These are phyloP conservation scores for Talaromyces amestolkiae DNA, from an alignment of 2,329 filamentous ascomycete species.

Conservation along the genomic window DNA sequence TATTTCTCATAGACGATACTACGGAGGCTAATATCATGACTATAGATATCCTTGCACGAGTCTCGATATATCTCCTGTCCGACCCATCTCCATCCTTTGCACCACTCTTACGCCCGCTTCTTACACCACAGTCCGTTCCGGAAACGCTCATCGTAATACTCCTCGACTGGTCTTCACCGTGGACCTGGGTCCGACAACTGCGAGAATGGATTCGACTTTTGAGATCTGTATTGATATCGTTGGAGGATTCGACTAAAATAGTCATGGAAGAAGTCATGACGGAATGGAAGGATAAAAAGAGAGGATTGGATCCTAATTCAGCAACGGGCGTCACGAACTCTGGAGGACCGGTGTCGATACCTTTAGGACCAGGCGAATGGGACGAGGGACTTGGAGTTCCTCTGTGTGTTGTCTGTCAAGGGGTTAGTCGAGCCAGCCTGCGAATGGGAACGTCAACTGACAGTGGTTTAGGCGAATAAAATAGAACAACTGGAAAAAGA, in stretches of 20 bases:
- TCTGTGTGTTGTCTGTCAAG: constrained; percentile 92
- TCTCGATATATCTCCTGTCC: constrained; percentile 86
- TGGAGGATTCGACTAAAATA: constrained; percentile 73
- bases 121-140: constrained; percentile 78
- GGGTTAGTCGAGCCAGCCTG: constrained; percentile 55
- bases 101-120: constrained; percentile 75
- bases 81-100: constrained; percentile 79
- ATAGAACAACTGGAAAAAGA: constrained; percentile 89
- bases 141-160: constrained; percentile 86
- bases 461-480: constrained; percentile 65
- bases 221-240: constrained; percentile 69
- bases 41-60: constrained; percentile 79
- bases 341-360: constrained; percentile 68
- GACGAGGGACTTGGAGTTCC: constrained; percentile 84
- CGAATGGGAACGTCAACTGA: not conserved
- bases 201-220: constrained; percentile 86
- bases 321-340: constrained; percentile 53
- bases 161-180: constrained; percentile 94
- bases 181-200: constrained; percentile 85
- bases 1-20: too few species aligned
- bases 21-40: not conserved
- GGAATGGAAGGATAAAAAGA: constrained; percentile 72
- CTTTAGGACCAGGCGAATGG: constrained; percentile 86
- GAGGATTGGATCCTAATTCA: constrained; percentile 55
- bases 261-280: constrained; percentile 84